Evolutionary conservation across 176 grass and related monocot genomes (phyloP).

Genomic region (Oryza meridionalis): DNA sequence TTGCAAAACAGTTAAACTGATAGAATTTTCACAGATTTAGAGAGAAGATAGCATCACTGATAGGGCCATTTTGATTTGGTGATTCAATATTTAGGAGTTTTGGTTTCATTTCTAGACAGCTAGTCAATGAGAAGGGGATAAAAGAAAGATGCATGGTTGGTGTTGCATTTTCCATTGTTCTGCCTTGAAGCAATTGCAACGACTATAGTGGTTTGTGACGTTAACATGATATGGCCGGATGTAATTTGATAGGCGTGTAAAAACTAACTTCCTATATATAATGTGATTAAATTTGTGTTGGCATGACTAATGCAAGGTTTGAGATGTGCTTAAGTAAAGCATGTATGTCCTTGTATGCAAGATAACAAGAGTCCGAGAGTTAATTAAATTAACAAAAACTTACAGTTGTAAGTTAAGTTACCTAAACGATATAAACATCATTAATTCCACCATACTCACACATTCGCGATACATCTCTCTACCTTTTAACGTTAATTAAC

Average conservation of each 20-base stretch:
- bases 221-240: not conserved
- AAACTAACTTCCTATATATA: not conserved
- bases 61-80: not conserved
- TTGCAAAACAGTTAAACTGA: not conserved
- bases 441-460: too few species aligned
- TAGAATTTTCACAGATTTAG: not conserved
- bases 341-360: too few species aligned
- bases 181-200: slow-evolving; percentile 9
- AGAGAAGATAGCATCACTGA: not conserved
- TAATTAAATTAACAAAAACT: too few species aligned
- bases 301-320: not conserved
- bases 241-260: not conserved
- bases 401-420: too few species aligned
- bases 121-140: not conserved
- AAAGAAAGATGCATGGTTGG: not conserved
- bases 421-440: too few species aligned
- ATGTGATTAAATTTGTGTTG: not conserved
- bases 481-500: too few species aligned
- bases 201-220: not conserved
- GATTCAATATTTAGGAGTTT: not conserved
- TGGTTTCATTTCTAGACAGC: not conserved
- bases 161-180: not conserved
- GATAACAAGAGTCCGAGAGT: too few species aligned
- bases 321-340: not conserved
- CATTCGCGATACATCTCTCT: too few species aligned